A percentile compares a stretch with the other conserved stretches of the same genome.
phyloP scores from a whole-genome alignment of 257 asterid species.

The Ajuga chamaepitys region DNA sequence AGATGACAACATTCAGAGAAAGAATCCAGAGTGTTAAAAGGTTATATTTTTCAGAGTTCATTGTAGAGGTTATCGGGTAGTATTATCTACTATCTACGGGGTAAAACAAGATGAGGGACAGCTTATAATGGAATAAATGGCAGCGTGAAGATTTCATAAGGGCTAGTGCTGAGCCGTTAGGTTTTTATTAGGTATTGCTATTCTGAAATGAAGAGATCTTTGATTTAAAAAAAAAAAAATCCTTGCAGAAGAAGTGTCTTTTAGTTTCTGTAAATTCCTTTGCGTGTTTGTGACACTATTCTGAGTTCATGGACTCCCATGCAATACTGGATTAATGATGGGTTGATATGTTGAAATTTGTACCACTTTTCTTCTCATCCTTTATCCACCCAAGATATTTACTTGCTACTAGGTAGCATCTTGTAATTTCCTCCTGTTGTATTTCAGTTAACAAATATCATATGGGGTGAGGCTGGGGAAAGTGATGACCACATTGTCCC shows the following conservation, averaged over 20 bases:
- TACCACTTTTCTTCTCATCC: not conserved
- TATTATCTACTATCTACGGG: not conserved
- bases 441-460: constrained; percentile 66
- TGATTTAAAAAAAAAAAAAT: not conserved
- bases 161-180: not conserved
- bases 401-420: constrained; percentile 5
- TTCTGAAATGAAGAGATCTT: not conserved
- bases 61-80: not conserved
- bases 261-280: not conserved
- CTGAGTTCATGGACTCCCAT: not conserved
- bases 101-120: not conserved
- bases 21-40: not conserved
- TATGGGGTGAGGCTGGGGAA: constrained; percentile 75
- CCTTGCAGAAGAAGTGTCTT: not conserved
- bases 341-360: not conserved
- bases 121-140: not conserved
- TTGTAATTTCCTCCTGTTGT: constrained; percentile 15
- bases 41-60: not conserved
- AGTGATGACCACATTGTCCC: constrained; percentile 84
- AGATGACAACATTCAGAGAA: not conserved
- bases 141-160: not conserved
- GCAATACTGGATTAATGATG: not conserved
- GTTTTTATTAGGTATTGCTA: not conserved
- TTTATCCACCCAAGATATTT: not conserved
- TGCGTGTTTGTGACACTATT: not conserved